Base-by-base conservation (phyloP, 2,329 filamentous ascomycete genomes). In the Dactylella cylindrospora region DNA sequence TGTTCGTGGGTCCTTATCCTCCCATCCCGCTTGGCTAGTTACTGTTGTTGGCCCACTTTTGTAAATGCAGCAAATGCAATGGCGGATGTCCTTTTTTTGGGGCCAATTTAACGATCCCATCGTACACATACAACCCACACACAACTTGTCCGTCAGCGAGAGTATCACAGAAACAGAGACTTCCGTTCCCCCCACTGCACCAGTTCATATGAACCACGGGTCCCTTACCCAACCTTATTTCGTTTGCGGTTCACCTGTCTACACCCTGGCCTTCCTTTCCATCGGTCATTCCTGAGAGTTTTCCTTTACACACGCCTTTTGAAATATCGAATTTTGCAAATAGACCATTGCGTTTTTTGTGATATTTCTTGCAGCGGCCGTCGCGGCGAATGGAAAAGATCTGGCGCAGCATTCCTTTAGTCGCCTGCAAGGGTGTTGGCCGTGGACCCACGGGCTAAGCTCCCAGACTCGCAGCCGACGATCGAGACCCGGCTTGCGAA, bases 161-260 rank as follows among this genome's bases (percentile, higher is more conserved):
- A n/a, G 54, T 61, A 43, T 47, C 55, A 53, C 47, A 53, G 55
- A 53, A n/a, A 23, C 17, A 31, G n/a, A n/a, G n/a, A n/a, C n/a
- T n/a, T n/a, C n/a, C n/a, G n/a, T n/a, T n/a, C n/a, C n/a, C n/a
- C n/a, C n/a, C n/a, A n/a, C n/a, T 33, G 25, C 22, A 6, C 22
- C 9, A 22, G 3, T 13, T 31, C 49, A 44, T 38, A 38, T 23
- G 49, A 39, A 53, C 55, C 55, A 61, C 55, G 47, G 55, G 55
- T 52, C 46, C 41, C 39, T 47, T 60, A 51, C 36, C 47, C 55
- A 61, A 61, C 55, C 55, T 61, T 61, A 61, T 61, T 61, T 61
- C 55, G 55, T 49, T 61, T 61, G 47, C n/a, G 46, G 55, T 53
- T 53, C 55, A 52, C 40, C 43, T 52, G 41, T 31, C 47, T n/a